Percentiles rank a stretch among this genome's conserved stretches.
phyloP scores from a whole-genome alignment of 805 yeast species.

The Metschnikowia colocasiae region DNA sequence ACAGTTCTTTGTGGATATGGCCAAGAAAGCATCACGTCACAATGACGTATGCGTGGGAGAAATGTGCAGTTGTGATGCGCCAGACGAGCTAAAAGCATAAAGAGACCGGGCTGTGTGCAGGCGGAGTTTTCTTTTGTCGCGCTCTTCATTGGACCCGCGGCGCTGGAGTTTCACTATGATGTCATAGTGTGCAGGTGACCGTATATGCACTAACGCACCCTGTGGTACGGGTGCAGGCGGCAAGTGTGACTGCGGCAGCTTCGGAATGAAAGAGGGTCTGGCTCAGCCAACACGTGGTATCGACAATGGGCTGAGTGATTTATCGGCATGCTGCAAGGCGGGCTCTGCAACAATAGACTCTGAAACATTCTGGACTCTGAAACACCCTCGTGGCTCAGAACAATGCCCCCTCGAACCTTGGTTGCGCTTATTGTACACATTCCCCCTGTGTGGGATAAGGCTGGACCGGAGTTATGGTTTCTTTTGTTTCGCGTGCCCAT shows the following conservation, averaged over 20 bases:
- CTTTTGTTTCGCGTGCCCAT: background rate
- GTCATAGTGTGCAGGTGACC: slow-evolving; percentile 1
- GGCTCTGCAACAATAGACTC: background rate
- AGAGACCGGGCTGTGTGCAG: background rate
- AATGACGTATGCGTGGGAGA: background rate
- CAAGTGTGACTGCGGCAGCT: background rate
- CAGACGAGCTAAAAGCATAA: background rate
- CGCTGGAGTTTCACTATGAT: background rate
- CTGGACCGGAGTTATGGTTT: background rate
- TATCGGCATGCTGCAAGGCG: background rate
- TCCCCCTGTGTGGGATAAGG: background rate
- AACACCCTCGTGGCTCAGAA: background rate
- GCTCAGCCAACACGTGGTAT: background rate
- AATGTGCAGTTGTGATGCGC: background rate
- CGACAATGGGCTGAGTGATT: background rate
- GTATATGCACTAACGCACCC: slow-evolving; percentile 3
- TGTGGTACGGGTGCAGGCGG: slow-evolving; percentile 4
- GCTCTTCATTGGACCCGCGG: slow-evolving; percentile 1
- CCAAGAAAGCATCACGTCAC: slow-evolving; percentile 4
- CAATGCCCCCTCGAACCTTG: background rate
- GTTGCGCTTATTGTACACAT: background rate
- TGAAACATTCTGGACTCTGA: background rate
- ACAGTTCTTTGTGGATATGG: background rate
- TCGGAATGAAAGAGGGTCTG: background rate
- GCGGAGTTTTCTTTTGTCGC: slow-evolving; percentile 2